Base-by-base conservation (phyloP, 2,329 filamentous ascomycete genomes). In the Basipetospora sp. region DNA sequence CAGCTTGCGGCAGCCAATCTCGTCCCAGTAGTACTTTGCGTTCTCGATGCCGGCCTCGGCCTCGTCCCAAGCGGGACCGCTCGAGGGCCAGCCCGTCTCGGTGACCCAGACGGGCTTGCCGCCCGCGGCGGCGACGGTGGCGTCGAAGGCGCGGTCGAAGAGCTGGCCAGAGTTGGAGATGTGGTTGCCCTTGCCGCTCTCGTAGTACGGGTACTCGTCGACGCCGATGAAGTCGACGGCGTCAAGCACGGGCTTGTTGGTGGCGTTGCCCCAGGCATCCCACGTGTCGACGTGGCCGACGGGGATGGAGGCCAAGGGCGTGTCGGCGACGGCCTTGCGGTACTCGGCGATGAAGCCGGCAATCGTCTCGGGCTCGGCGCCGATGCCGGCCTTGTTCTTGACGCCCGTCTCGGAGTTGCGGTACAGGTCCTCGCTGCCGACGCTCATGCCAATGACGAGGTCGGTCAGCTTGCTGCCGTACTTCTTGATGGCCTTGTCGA, bases 271-370 rank as follows among this genome's bases (percentile, higher is more conserved):
- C 67, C 76, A 87, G 37, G 73, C 74, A 27, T 78, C 84, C 84
- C 84, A 93, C 36, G 86, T 92, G 54, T 93, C 86, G 53, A 93
- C 85, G 59, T 93, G 86, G 38, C 85, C 85, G 42, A 93, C 64
- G n/a, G 72, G 64, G 33, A 64, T 68, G 19, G 59, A 58, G 28
- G 67, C 60, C 15, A 81, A 62, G 35, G 60, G 53, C 13, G 81
- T 85, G 42, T 70, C 71, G 19, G 68, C 52, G 50, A 92, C 71
- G 43, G 72, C 65, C 18, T 63, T 55, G 44, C 76, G 74, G 43
- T 82, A 75, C 53, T 80, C 64, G 42, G 66, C 57, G 63, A 93
- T 84, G 60, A 86, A 90, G 41, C 60, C 56, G 49, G 74, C 68
- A 28, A 93, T 62, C 8, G 63, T 64, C 25, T 65, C 60, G 5